Conservation (phyloP, 2,329 filamentous ascomycete species). For the Emydomyces testavorans region DNA sequence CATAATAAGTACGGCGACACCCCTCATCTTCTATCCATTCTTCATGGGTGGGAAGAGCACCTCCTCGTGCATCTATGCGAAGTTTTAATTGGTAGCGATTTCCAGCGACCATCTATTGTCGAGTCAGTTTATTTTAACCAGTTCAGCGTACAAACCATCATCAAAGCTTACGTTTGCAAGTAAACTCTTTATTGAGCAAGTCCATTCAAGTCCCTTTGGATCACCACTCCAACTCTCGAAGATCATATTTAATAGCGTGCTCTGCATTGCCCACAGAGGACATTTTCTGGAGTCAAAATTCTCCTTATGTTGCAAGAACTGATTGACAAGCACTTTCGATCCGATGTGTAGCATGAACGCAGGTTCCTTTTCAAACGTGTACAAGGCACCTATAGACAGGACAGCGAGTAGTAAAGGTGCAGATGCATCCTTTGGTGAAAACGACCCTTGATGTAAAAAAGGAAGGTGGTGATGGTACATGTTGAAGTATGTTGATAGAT, state of each 20-base stretch:
- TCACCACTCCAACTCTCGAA: conserved; percentile 99
- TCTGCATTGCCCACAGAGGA: conserved; percentile 96
- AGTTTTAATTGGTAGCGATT: conserved; percentile 95
- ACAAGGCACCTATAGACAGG: conserved; percentile 87
- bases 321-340: conserved; percentile 91
- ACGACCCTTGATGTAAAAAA: conserved; percentile 86
- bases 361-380: conserved; percentile 93
- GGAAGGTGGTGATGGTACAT: conserved; percentile 94
- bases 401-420: conserved; percentile 78
- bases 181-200: conserved; percentile 95
- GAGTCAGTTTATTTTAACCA: conserved; percentile 18
- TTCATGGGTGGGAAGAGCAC: conserved; percentile 60
- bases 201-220: conserved; percentile 94
- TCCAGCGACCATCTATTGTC: conserved; percentile 70
- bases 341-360: conserved; percentile 96
- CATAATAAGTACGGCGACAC: conserved; percentile 91
- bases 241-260: conserved; percentile 93
- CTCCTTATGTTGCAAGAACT: conserved; percentile 95
- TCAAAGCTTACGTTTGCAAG: conserved; percentile 57
- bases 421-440: conserved; percentile 66
- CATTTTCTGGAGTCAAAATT: conserved; percentile 98
- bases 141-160: conserved; percentile 1
- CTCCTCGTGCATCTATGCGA: conserved; percentile 75
- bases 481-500: conserved; percentile 90
- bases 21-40: conserved; percentile 98